These are phyloP conservation scores for Wickerhamomyces subpelliculosus DNA, from an alignment of 805 yeast genomes.

Conservation along the genomic window DNA sequence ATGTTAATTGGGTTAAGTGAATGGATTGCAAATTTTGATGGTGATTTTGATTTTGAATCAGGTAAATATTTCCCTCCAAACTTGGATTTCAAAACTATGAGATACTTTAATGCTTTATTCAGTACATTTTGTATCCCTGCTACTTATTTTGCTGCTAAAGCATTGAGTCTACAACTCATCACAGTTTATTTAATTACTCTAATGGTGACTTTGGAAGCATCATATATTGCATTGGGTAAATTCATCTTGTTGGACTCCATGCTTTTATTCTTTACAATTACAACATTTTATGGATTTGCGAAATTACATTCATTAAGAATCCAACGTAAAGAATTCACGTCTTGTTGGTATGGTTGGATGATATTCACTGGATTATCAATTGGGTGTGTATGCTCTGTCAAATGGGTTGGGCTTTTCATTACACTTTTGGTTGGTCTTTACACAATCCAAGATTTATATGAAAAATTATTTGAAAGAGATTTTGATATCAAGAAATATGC, in stretches of 20 bases:
- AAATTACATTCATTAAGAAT: conserved; percentile 43
- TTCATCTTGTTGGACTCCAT: conserved; percentile 74
- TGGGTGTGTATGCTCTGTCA: conserved; percentile 80
- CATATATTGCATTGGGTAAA: conserved; percentile 64
- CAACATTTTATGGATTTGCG: conserved; percentile 56
- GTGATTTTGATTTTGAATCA: conserved; percentile 66
- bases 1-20: conserved; percentile 76
- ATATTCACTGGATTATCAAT: conserved; percentile 55
- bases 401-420: conserved; percentile 78
- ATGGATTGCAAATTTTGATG: conserved; percentile 75
- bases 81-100: conserved; percentile 56
- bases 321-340: conserved; percentile 29
- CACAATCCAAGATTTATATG: conserved; percentile 44
- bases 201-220: conserved; percentile 59
- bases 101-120: conserved; percentile 64
- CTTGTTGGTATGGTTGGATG: conserved; percentile 48
- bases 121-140: conserved; percentile 62
- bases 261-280: conserved; percentile 67
- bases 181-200: conserved; percentile 56
- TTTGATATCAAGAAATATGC: conserved; percentile 30
- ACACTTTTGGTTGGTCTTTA: conserved; percentile 56
- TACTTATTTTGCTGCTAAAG: conserved; percentile 63
- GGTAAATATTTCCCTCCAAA: conserved; percentile 60
- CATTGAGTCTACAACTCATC: conserved; percentile 42
- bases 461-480: conserved; percentile 30